Evolutionary conservation across 2,329 filamentous ascomycete genomes (phyloP).

Genomic region (Byssochlamys sp.): DNA sequence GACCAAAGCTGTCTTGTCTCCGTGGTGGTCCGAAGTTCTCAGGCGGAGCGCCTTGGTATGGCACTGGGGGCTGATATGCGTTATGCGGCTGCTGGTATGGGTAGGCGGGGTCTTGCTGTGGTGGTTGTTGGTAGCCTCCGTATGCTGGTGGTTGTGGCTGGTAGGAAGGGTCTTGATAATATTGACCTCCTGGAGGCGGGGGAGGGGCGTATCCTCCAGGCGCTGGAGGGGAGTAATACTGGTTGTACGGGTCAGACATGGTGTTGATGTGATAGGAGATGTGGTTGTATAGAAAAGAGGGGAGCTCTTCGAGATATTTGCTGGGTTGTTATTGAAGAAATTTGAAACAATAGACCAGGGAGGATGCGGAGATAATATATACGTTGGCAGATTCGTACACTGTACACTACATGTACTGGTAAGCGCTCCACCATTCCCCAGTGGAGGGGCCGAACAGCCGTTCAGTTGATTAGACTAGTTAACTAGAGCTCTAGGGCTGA

Average conservation of each 20-base stretch:
- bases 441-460: background rate
- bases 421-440: too few species aligned
- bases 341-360: background rate
- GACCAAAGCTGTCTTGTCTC: constrained; percentile 25
- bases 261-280: constrained; percentile 4
- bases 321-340: background rate
- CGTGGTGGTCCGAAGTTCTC: constrained; percentile 39
- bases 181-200: constrained; percentile 17
- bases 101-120: constrained; percentile 19
- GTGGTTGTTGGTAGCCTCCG: constrained; percentile 20
- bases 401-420: too few species aligned
- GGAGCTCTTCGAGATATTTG: background rate
- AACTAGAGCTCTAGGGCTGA: background rate
- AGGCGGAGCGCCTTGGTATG: constrained; percentile 21
- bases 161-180: constrained; percentile 10
- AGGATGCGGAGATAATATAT: background rate
- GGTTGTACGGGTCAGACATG: constrained; percentile 47
- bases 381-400: background rate
- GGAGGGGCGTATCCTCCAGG: constrained; percentile 12
- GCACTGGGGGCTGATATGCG: constrained; percentile 16
- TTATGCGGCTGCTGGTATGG: constrained; percentile 19
- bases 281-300: background rate
- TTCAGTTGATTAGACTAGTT: background rate
- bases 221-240: constrained; percentile 22
- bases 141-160: constrained; percentile 5